Base-by-base conservation (phyloP, 177 flowering plant genomes). In the Vitis hybrid region DNA sequence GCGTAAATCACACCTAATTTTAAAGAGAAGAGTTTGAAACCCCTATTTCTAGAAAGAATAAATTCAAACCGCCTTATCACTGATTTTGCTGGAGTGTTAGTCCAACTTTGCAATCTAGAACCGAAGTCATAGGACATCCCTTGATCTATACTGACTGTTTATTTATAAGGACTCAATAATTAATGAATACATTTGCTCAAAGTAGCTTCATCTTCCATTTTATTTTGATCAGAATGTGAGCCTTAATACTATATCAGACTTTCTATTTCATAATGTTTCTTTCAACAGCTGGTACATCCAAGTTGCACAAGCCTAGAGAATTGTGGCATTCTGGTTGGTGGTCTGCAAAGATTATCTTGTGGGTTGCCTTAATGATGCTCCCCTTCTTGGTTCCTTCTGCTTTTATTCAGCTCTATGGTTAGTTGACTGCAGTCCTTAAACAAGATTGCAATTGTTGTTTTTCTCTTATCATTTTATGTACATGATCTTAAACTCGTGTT, bases 261-360 rank as follows among this genome's bases (percentile, higher is more conserved):
- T 94, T 92, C 77, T 94, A 84, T 70, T 77, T 91, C 69, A 65
- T 73, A 35, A 94, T 94, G 98, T 92, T 90, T 75, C 84, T 90
- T 30, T 84, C 92, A 4, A 90, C 98, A 0, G 89, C 70, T 70
- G 92, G 96, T 16, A 85, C 96, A 50, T 77, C 81, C 13, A 92
- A 88, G 83, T 62, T 88, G 80, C 65, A 81, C 12, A 81, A 71
- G 2, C 72, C 67, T 18, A 81, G 96, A 80, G 85, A 85, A 63
- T 68, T 73, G 35, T 92, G 96, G 98, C 96, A 94, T 62, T 92
- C 96, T 51, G 90, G 94, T 58, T 91, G 97, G 94, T 94, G 98
- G 98, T 72, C 85, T 64, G 85, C 81, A 12, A 94, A 94, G 81
- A 75, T 87, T 68, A 18, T 78, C 27, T 6, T 88, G 68, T 84